Evolutionary conservation across 2,329 filamentous ascomycete genomes (phyloP).

Genomic region (Epichloe scottii): DNA sequence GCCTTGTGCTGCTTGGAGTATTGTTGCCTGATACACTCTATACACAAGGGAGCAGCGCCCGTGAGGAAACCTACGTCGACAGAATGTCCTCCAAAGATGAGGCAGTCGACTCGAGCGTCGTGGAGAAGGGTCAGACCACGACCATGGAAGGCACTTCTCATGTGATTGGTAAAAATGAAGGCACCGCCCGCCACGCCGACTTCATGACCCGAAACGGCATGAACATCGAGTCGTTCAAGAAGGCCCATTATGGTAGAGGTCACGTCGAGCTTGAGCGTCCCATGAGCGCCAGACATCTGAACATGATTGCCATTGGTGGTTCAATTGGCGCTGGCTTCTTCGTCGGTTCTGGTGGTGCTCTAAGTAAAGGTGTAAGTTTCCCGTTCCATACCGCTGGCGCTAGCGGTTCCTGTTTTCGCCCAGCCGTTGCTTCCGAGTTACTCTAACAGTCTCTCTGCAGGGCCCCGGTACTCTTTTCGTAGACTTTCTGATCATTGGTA

Average conservation of each 20-base stretch:
- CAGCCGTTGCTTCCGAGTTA: conserved; percentile 9
- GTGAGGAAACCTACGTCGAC: not conserved
- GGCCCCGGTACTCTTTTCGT: conserved; percentile 6
- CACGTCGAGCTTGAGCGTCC: conserved; percentile 25
- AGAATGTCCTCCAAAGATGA: conserved; percentile 11
- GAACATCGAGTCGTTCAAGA: conserved; percentile 26
- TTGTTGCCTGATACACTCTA: not conserved
- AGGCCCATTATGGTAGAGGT: conserved; percentile 20
- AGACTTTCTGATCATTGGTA: conserved; percentile 7
- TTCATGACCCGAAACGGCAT: conserved; percentile 26
- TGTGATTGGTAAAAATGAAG: conserved; percentile 7
- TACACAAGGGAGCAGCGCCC: not conserved
- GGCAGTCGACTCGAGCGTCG: conserved; percentile 5
- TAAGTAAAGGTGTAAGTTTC: conserved; percentile 33
- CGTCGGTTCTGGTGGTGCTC: conserved; percentile 43
- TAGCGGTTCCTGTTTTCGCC: conserved; percentile 27
- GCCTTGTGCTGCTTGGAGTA: not conserved
- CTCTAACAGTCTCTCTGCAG: conserved; percentile 26
- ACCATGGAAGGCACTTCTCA: conserved; percentile 9
- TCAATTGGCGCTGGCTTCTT: conserved; percentile 53
- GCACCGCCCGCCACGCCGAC: conserved; percentile 14
- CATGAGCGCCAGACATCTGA: conserved; percentile 42
- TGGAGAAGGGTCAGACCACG: conserved; percentile 11
- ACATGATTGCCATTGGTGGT: conserved; percentile 51
- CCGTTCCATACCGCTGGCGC: conserved; percentile 26